These are phyloP conservation scores for Claviceps purpurea DNA, from an alignment of 2,329 filamentous ascomycete species.

Conservation along the genomic window DNA sequence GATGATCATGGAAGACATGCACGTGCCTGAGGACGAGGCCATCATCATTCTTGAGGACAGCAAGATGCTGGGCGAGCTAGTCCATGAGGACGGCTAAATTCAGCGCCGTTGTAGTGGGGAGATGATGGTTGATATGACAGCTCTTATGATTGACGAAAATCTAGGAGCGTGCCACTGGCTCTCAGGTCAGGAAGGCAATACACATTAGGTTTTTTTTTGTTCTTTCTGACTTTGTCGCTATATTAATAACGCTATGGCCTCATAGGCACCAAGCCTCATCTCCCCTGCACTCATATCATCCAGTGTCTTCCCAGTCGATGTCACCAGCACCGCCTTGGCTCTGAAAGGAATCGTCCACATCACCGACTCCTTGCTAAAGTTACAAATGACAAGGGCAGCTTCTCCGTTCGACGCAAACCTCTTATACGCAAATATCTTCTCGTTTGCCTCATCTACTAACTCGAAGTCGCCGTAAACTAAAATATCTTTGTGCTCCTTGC, in stretches of 20 bases:
- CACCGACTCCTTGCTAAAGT: constrained; percentile 22
- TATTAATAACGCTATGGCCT: constrained; percentile 20
- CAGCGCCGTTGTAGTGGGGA: not conserved
- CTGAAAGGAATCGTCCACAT: constrained; percentile 16
- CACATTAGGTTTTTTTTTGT: not conserved
- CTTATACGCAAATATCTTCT: constrained; percentile 25
- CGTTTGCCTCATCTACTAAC: constrained; percentile 23
- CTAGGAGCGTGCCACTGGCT: not conserved
- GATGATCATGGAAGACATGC: constrained; percentile 45
- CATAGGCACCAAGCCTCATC: constrained; percentile 22
- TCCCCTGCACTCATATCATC: constrained; percentile 14
- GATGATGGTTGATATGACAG: not conserved
- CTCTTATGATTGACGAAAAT: not conserved
- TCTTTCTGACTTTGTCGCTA: constrained; percentile 4
- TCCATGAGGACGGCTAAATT: constrained; percentile 44
- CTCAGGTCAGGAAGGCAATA: not conserved
- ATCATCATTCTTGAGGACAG: constrained; percentile 51
- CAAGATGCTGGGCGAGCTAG: constrained; percentile 49
- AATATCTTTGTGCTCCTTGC: constrained; percentile 47
- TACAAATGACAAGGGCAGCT: constrained; percentile 23
- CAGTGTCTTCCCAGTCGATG: constrained; percentile 16
- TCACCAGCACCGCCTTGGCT: constrained; percentile 22
- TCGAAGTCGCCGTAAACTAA: constrained; percentile 51
- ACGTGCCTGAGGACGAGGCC: constrained; percentile 27
- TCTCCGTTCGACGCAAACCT: constrained; percentile 18